Evolutionary conservation across 176 grass and related monocot genomes (phyloP), one percentile per base, ranked within the genome.

Genomic region (Oryza meyeriana): DNA sequence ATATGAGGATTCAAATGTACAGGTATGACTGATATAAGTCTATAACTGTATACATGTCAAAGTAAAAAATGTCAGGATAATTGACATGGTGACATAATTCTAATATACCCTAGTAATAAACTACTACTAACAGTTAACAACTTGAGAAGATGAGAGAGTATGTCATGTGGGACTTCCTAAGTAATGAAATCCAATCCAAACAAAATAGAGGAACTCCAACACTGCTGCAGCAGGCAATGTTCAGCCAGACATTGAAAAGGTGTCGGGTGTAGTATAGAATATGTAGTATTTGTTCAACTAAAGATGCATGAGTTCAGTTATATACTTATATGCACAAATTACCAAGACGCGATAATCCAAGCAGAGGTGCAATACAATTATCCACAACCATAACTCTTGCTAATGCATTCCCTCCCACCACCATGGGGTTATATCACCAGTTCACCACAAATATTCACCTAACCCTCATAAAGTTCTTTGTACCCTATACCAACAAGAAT

Each of bases 321-420:
- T 64, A 82, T 72, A 74, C 24, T 64, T 83, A 34, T 64, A 83
- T 63, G 80, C 41, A 62, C 35, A 72, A 52, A 71, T 61, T 72
- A 71, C 50, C 35, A 72, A 72, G 25, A 33, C 16, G 36, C 44
- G 52, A 72, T 72, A 81, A 81, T 81, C 10, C 25, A 26, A 71
- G 25, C n/a, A 61, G 45, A 79, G 29, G 30, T 72, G 34, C 48
- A 66, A 71, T 52, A 41, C 25, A 14, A 62, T 80, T 11, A 13
- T 38, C 45, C 13, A 50, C 3, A 55, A 69, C 41, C 10, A 58
- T 81, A 48, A 20, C 27, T 81, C 5, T 61, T 42, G 16, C 29
- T 55, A 50, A 71, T 72, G 10, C 10, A 32, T 42, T 71, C 33
- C 50, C 33, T 22, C 36, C 34, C 32, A 44, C 30, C 47, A 81